A percentile compares a stretch with the other conserved stretches of the same genome.
Evolutionary conservation across 768 basidiomycete genomes (phyloP).

Genomic region (Suillus bovinus): DNA sequence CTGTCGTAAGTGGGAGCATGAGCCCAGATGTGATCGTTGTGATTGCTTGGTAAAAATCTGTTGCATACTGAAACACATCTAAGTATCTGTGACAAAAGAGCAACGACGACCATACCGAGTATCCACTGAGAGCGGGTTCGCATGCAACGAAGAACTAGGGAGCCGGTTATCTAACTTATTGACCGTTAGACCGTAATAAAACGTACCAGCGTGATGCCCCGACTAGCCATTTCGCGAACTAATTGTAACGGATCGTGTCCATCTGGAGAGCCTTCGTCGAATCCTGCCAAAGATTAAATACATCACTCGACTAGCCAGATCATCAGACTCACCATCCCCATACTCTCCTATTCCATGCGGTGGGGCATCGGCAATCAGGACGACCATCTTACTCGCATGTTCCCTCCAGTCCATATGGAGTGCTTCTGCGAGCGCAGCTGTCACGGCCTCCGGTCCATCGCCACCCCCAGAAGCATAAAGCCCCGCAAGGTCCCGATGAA

Average conservation of each 20-base stretch:
- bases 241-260: constrained; percentile 88
- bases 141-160: constrained; percentile 97
- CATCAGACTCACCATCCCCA: constrained; percentile 73
- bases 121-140: constrained; percentile 93
- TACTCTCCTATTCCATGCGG: constrained; percentile 98
- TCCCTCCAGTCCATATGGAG: constrained; percentile 90
- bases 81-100: constrained; percentile 19
- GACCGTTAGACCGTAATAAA: not conserved
- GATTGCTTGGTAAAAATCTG: constrained; percentile 93
- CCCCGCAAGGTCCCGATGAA: constrained; percentile 79
- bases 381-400: constrained; percentile 90
- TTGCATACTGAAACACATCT: constrained; percentile 63
- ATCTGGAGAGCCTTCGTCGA: constrained; percentile 93
- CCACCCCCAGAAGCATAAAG: constrained; percentile 90
- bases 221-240: constrained; percentile 85
- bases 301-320: not conserved
- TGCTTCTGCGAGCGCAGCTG: constrained; percentile 86
- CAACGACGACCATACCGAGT: constrained; percentile 57
- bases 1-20: constrained; percentile 95
- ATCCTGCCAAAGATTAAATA: constrained; percentile 50
- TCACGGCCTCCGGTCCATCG: constrained; percentile 97
- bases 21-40: constrained; percentile 91
- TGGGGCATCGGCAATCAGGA: constrained; percentile 96
- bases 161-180: constrained; percentile 10
- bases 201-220: constrained; percentile 83